These are phyloP conservation scores for Daldinia childiae DNA, from an alignment of 495 filamentous ascomycete species.

Conservation along the genomic window DNA sequence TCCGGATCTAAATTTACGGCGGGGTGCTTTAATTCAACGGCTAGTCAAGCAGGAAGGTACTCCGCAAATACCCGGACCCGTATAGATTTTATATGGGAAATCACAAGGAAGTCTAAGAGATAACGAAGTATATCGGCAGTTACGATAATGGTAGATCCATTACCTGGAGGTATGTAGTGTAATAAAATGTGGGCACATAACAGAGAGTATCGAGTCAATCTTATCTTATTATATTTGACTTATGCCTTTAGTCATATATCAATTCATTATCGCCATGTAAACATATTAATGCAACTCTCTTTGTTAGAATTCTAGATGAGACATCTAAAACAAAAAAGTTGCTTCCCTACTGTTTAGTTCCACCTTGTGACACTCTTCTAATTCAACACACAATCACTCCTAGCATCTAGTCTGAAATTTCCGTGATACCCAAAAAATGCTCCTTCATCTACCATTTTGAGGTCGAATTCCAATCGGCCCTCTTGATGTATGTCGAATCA, in stretches of 20 bases:
- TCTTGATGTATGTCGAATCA: background rate
- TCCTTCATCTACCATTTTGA: background rate
- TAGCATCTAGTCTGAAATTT: background rate
- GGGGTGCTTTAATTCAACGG: conserved; percentile 21
- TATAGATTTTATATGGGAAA: conserved; percentile 4
- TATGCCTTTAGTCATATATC: no score
- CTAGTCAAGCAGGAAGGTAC: conserved; percentile 2
- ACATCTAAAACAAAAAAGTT: no score
- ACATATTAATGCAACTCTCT: no score
- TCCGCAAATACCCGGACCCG: conserved; percentile 19
- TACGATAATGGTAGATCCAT: background rate
- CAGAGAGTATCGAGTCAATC: no score
- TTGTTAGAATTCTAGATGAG: no score
- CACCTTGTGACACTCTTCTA: background rate
- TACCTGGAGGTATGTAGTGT: no score
- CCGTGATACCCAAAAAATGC: background rate
- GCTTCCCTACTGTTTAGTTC: no score
- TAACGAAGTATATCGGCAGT: background rate
- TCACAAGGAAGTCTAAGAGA: conserved; percentile 1
- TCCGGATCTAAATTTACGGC: conserved; percentile 21
- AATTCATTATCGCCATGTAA: no score
- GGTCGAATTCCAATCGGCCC: no score
- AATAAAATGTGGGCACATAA: no score
- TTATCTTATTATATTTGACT: no score
- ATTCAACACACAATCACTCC: background rate